Percentiles rank a stretch among this genome's conserved stretches.
These are phyloP conservation scores for Skeletonema marinoi DNA, from an alignment of 108 stramenopile species.

Conservation along the genomic window DNA sequence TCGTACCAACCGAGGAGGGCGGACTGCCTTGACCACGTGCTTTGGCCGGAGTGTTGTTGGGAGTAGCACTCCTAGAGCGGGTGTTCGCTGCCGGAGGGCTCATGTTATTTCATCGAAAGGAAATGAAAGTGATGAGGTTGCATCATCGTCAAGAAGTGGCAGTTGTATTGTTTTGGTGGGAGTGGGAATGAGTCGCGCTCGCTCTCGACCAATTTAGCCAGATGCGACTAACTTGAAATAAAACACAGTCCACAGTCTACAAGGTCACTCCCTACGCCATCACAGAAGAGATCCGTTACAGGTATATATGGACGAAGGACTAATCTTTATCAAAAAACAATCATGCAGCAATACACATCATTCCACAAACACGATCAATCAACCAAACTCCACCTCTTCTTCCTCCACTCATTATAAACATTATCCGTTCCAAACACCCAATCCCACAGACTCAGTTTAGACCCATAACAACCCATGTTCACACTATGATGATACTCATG, in stretches of 20 bases:
- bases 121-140: no score
- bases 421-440: slow-evolving; percentile 33
- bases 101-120: neutral
- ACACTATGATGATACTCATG: slow-evolving; percentile 52
- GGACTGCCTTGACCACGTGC: neutral
- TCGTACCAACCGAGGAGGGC: neutral
- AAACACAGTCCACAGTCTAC: no score
- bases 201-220: no score
- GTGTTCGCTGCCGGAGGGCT: neutral
- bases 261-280: no score
- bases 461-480: slow-evolving; percentile 42
- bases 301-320: no score
- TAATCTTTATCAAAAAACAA: neutral
- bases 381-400: slow-evolving; percentile 8
- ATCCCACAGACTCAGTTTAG: slow-evolving; percentile 35
- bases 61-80: neutral
- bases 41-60: neutral
- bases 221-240: no score
- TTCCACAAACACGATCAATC: neutral
- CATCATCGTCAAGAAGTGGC: neutral
- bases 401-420: slow-evolving; percentile 32
- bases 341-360: neutral
- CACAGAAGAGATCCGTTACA: no score
- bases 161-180: neutral
- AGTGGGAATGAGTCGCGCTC: no score